phyloP scores from a whole-genome alignment of 345 rosid species.

The Angophora floribunda region DNA sequence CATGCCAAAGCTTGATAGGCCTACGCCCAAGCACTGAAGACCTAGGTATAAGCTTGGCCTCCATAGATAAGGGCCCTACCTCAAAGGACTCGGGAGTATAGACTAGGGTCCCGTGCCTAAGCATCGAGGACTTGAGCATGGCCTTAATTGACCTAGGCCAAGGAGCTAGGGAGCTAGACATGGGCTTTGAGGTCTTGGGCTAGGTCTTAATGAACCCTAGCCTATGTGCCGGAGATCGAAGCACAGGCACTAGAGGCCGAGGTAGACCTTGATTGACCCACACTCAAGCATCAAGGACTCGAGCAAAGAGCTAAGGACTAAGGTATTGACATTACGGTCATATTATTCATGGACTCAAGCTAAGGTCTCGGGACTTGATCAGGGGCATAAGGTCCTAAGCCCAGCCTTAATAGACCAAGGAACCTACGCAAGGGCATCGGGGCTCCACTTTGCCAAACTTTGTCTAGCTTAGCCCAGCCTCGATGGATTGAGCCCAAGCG shows the following conservation, averaged over 20 bases:
- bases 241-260: fast-evolving
- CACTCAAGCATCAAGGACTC: background rate
- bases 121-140: background rate
- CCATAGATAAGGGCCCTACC: background rate
- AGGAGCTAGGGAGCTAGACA: fast-evolving
- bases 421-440: fast-evolving
- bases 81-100: background rate
- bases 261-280: background rate
- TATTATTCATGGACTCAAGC: background rate
- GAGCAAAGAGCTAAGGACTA: fast-evolving
- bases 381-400: fast-evolving
- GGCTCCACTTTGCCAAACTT: fast-evolving
- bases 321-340: background rate
- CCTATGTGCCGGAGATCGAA: background rate
- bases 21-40: background rate
- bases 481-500: background rate
- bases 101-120: background rate
- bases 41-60: background rate
- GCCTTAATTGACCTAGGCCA: background rate
- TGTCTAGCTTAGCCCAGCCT: fast-evolving
- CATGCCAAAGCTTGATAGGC: background rate
- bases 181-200: background rate
- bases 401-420: fast-evolving
- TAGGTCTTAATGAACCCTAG: background rate
- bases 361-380: background rate